These are phyloP conservation scores for Schizosaccharomyces versatilis DNA, from an alignment of 1,139 yeast genomes.

Conservation along the genomic window DNA sequence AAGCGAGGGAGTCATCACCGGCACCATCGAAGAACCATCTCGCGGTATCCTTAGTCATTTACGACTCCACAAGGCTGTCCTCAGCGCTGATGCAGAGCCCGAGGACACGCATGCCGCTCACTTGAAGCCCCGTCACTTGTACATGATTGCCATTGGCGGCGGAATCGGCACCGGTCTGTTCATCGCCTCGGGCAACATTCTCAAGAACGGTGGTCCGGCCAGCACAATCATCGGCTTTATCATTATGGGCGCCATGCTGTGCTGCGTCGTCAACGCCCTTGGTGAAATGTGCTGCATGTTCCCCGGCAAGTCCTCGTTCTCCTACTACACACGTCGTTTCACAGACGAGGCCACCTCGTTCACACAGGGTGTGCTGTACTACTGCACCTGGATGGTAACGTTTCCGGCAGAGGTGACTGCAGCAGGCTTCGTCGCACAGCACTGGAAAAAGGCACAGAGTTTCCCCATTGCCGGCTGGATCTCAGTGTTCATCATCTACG, in stretches of 20 bases:
- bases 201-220: constrained; percentile 43
- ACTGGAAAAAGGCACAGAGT: constrained; percentile 14
- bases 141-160: constrained; percentile 20
- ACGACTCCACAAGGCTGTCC: too few species aligned
- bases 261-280: constrained; percentile 50
- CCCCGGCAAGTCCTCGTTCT: constrained; percentile 62
- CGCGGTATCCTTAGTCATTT: too few species aligned
- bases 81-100: too few species aligned
- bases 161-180: constrained; percentile 43
- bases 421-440: constrained; percentile 20
- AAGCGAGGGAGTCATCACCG: too few species aligned
- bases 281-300: constrained; percentile 74
- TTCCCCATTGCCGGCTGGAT: constrained; percentile 40
- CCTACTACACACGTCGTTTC: constrained; percentile 15
- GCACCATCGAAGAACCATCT: too few species aligned
- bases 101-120: too few species aligned
- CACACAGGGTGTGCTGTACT: constrained; percentile 62
- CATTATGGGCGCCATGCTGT: constrained; percentile 39
- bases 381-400: constrained; percentile 75
- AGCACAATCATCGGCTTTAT: constrained; percentile 36
- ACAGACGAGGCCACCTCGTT: constrained; percentile 22
- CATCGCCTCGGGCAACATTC: constrained; percentile 40
- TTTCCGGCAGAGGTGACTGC: constrained; percentile 23
- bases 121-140: too few species aligned
- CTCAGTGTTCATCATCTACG: constrained; percentile 37